Evolutionary conservation across 1,284 basidiomycete genomes (phyloP), one percentile per base, ranked within the genome.

Genomic region (Mycena sp.): DNA sequence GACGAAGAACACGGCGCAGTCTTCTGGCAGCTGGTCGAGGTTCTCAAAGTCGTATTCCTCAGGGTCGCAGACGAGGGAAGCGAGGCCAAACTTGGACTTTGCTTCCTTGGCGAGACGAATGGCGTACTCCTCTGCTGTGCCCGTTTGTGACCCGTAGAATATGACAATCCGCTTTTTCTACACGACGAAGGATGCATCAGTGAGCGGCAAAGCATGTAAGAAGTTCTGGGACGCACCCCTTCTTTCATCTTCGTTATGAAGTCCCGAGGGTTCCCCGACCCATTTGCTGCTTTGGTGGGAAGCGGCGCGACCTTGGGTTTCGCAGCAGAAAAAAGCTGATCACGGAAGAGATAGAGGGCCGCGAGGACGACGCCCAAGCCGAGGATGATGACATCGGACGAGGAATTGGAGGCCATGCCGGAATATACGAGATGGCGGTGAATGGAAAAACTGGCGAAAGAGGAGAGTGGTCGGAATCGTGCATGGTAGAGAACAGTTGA

Each of bases 1-100:
- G 72, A 98, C 95, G 75, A 99, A 99, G 77, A 98, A 87, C 63
- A 90, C 94, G 41, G 90, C 91, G 69, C 86, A 91, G 76, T 96
- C 91, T 64, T 92, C 89, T 3, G 97, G 94, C 35, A 99, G 76
- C 75, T 92, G 85, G 78, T 99, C 96, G 68, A 99, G 89, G 77
- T 94, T 96, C 73, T 96, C 93, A 74, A 98, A 98, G 74, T 99
- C 97, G 77, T 98, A 98, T 78, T 98, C 96, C 76, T 98, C 96
- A 5, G 95, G 94, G 75, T 98, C 96, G 73, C 94, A 96, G 10
- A 98, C 96, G 62, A 98, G 88, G 12, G 95, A 96, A 10, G 94
- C 91, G 14, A 98, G 85, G 49, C 96, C 96, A 70, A 93, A 98
- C 76, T 96, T 94, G 60, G 92, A 87, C 80, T 98, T 98, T 49